Evolutionary conservation across 1,139 yeast species (phyloP).

Genomic region (Diutina ranongensis): DNA sequence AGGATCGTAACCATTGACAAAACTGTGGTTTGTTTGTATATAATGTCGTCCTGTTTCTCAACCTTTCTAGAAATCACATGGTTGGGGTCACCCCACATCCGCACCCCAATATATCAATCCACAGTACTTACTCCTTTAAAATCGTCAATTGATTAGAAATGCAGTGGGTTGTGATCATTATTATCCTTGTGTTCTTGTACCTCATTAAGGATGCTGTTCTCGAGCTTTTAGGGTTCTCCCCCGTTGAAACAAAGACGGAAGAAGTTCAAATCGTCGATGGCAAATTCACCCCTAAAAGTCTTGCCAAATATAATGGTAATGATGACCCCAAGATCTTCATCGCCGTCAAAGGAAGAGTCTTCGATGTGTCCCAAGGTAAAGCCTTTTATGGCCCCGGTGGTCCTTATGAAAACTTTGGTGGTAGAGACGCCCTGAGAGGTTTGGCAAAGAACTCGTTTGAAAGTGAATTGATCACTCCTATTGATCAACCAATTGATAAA

Average conservation of each 20-base stretch:
- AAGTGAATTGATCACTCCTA: constrained; percentile 37
- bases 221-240: constrained; percentile 13
- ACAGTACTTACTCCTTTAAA: background rate
- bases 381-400: constrained; percentile 95
- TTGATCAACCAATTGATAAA: constrained; percentile 64
- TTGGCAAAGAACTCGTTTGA: constrained; percentile 88
- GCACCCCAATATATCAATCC: background rate
- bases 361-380: constrained; percentile 73
- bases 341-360: constrained; percentile 77
- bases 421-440: constrained; percentile 93
- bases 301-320: constrained; percentile 69
- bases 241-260: constrained; percentile 13
- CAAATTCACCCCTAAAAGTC: constrained; percentile 66
- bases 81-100: background rate
- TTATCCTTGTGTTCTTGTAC: constrained; percentile 13
- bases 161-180: constrained; percentile 14
- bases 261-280: constrained; percentile 61
- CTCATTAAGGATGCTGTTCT: constrained; percentile 13
- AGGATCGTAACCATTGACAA: too few relatives aligned
- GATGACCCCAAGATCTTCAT: constrained; percentile 70
- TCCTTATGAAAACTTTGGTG: constrained; percentile 91
- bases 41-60: too few relatives aligned
- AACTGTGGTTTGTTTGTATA: too few relatives aligned
- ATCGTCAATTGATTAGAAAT: constrained; percentile 9
- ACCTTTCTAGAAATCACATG: too few relatives aligned